Conservation (phyloP, 1,139 yeast species). For the Maudiozyma humilis region DNA sequence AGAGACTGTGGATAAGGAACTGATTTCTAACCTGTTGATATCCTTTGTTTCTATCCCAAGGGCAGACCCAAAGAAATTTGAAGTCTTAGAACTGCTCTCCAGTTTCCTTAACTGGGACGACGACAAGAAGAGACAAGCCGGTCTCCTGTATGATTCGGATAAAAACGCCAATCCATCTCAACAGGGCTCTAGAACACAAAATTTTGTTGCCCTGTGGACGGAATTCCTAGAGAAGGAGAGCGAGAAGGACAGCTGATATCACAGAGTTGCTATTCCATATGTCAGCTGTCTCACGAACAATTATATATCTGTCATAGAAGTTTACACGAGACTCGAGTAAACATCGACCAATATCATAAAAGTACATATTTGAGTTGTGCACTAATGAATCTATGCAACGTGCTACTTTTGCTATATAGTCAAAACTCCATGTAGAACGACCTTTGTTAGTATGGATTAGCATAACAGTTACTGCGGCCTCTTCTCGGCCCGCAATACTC, state of each 20-base stretch:
- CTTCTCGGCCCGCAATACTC: no score
- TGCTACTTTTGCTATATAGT: neutral
- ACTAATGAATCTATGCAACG: neutral
- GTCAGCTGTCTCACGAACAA: no score
- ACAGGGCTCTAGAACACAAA: conserved; percentile 42
- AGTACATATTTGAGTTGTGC: no score
- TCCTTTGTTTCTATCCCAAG: conserved; percentile 83
- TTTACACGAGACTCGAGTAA: no score
- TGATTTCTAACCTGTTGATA: conserved; percentile 75
- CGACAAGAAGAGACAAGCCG: conserved; percentile 72
- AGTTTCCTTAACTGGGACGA: conserved; percentile 87
- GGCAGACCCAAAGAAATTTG: conserved; percentile 90
- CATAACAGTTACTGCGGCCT: no score
- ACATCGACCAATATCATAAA: no score
- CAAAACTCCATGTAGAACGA: neutral
- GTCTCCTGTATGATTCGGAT: conserved; percentile 41
- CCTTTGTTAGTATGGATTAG: no score
- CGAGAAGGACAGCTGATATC: conserved; percentile 22
- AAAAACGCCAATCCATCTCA: conserved; percentile 21
- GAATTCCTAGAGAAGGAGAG: conserved; percentile 80
- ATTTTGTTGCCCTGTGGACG: conserved; percentile 82
- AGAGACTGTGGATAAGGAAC: conserved; percentile 76
- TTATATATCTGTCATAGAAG: no score
- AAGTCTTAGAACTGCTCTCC: conserved; percentile 76
- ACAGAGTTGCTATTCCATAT: no score